Evolutionary conservation across 148 eudicot genomes (phyloP).

Genomic region (Beta vulgaris): DNA sequence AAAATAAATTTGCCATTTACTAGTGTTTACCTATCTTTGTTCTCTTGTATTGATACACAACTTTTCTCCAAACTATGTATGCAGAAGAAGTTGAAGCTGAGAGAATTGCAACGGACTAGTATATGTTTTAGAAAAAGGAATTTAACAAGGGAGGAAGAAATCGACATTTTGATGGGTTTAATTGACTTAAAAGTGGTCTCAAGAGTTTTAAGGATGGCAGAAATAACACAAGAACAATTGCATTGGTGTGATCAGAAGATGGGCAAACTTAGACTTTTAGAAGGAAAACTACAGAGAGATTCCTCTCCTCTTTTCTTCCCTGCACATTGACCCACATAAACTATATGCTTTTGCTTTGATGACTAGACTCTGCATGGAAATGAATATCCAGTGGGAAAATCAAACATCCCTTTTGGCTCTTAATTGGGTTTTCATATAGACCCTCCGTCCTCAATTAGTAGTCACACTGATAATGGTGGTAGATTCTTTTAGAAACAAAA

Average conservation of each 20-base stretch:
- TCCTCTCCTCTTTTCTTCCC: constrained; percentile 94
- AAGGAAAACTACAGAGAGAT: constrained; percentile 76
- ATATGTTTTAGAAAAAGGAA: constrained; percentile 52
- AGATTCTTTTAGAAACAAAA: no score
- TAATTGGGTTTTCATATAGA: neutral
- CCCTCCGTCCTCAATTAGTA: no score
- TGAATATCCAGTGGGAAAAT: constrained; percentile 6
- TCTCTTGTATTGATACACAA: neutral
- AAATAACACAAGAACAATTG: constrained; percentile 63
- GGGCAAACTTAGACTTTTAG: constrained; percentile 57
- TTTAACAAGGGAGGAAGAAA: constrained; percentile 50
- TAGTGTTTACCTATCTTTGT: no score
- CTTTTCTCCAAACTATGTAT: neutral
- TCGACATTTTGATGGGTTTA: constrained; percentile 72
- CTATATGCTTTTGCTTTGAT: constrained; percentile 26
- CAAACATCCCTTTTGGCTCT: neutral
- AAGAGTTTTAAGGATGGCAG: constrained; percentile 76
- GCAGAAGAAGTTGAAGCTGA: constrained; percentile 75
- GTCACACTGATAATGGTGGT: no score
- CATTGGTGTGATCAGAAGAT: constrained; percentile 93
- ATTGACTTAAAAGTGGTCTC: constrained; percentile 81
- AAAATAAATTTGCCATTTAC: no score
- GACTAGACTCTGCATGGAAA: constrained; percentile 45
- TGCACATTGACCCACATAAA: constrained; percentile 44
- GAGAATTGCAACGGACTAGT: constrained; percentile 46